Percentiles rank a stretch among this genome's conserved stretches.
Evolutionary conservation across 2,329 filamentous ascomycete genomes (phyloP).

Genomic region (Xylaria sp.): DNA sequence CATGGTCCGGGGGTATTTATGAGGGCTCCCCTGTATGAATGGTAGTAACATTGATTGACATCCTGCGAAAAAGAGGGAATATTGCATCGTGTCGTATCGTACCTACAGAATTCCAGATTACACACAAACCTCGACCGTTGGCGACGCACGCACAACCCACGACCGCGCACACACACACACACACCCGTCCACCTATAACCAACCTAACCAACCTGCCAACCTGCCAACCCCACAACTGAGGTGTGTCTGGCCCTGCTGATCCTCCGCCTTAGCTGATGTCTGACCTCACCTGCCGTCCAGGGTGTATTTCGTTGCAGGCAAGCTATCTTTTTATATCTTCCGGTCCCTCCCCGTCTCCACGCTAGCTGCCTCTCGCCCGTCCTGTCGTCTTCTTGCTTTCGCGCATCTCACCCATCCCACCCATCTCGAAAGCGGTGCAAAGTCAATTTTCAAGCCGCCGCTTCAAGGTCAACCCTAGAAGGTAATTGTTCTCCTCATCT

Average conservation of each 20-base stretch:
- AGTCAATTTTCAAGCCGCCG: too few species aligned
- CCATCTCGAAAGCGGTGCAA: too few species aligned
- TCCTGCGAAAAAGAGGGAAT: too few species aligned
- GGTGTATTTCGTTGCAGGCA: neutral
- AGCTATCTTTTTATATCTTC: slow-evolving; percentile 1
- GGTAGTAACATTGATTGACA: neutral
- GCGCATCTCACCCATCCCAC: neutral
- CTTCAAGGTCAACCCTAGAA: too few species aligned
- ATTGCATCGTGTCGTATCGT: too few species aligned
- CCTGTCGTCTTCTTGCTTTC: neutral
- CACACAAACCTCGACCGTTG: too few species aligned
- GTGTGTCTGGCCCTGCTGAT: neutral
- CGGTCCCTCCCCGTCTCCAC: neutral
- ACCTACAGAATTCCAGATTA: neutral
- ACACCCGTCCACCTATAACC: neutral
- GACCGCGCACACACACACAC: too few species aligned
- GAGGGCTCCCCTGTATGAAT: too few species aligned
- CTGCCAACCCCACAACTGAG: neutral
- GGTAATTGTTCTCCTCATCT: too few species aligned
- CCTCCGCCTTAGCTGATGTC: neutral
- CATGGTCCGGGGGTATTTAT: neutral
- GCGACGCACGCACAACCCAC: too few species aligned
- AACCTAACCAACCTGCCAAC: too few species aligned
- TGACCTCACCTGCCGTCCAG: neutral
- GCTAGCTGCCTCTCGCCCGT: neutral